These are phyloP conservation scores for Zygosaccharomyces bailii DNA, from an alignment of 805 yeast genomes.

Conservation along the genomic window DNA sequence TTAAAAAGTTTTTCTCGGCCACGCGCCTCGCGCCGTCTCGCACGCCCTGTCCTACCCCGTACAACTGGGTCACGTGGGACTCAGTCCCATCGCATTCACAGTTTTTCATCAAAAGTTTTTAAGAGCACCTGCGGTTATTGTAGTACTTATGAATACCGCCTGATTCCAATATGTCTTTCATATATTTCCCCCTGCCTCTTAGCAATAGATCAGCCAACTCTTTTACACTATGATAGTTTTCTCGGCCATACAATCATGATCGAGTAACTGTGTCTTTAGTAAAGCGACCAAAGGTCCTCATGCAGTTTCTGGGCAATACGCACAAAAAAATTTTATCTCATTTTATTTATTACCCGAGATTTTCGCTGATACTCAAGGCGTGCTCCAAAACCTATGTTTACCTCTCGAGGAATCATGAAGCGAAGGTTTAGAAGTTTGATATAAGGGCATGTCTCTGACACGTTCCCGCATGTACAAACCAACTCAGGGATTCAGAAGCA, in stretches of 20 bases:
- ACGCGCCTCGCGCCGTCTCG: background rate
- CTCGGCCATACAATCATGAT: background rate
- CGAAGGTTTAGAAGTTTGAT: background rate
- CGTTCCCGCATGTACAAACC: background rate
- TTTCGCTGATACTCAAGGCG: background rate
- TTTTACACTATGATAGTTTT: too few relatives aligned
- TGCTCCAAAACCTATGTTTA: background rate
- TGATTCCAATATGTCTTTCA: background rate
- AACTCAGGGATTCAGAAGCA: background rate
- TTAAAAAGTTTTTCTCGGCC: background rate
- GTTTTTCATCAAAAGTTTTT: background rate
- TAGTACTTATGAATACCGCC: background rate
- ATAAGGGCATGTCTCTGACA: background rate
- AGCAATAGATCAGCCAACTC: background rate
- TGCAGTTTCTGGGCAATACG: background rate
- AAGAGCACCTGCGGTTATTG: background rate
- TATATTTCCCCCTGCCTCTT: background rate
- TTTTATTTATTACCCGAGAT: background rate
- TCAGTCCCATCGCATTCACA: too few relatives aligned
- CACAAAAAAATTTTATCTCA: background rate
- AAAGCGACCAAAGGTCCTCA: background rate
- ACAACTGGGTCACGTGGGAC: background rate
- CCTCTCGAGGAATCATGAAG: background rate
- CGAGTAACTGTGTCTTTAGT: background rate
- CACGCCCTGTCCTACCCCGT: background rate